Evolutionary conservation across 805 yeast species (phyloP), one percentile per base, ranked within the genome.

Genomic region (Sugiyamaella smithiae): DNA sequence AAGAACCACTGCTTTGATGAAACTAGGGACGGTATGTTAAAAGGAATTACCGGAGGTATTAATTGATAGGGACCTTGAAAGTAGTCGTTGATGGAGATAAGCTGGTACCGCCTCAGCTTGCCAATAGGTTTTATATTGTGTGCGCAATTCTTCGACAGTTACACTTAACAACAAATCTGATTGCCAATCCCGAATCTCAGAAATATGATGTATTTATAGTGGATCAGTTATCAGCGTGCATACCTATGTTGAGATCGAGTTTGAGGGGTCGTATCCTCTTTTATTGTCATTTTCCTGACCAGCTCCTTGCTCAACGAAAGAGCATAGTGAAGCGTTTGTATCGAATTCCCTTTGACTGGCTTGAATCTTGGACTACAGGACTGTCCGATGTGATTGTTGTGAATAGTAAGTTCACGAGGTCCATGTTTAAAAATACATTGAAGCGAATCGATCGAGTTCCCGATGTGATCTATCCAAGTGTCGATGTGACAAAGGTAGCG

Each of bases 221-320:
- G 26, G 99, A 93, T 68, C 97, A 91, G 65, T 74, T 93, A 49
- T 81, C 96, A 1, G 82, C 88, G 50, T 82, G 95, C 56, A 71
- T 88, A 3, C 98, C 98, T 4, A 55, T 90, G 12, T 58, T 93
- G 17, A 81, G 69, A 8, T 41, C 43, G 23, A 49, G 58, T 40
- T 59, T 61, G 29, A 42, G 52, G 8, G 64, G 84, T 1, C 78
- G 78, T 44, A 75, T 86, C 2, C 67, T 93, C 45, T 93, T 91
- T 63, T 93, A 93, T 66, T 90, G 99, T 61, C 99, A 93, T 70
- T 91, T 91, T 66, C 99, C 99, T 0, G 99, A 93, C 66, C 84
- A 85, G 61, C 71, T 84, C 43, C 69, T 91, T 37, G 84, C 96
- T 0, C 69, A 71, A 16, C 82, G 83, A 46, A 70, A 75, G 2